Base-by-base conservation (phyloP, 164 flowering plant genomes). In the Vitis riparia region DNA sequence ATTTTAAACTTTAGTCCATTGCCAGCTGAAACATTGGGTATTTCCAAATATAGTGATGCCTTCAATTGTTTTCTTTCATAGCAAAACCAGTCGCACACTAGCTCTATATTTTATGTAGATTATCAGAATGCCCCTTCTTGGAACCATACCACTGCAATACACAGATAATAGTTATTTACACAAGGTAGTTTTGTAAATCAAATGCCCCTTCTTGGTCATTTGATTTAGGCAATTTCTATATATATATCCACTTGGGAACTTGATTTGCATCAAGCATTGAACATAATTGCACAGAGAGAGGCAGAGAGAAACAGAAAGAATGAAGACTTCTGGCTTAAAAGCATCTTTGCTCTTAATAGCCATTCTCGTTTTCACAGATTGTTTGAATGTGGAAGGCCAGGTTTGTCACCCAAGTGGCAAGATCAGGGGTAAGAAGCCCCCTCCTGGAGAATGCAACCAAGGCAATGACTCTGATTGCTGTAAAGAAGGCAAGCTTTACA, bases 401-500 rank as follows among this genome's bases (percentile, higher is more conserved):
- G 6, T 55, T 19, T 65, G 67, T 53, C 51, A 23, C 30, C 67
- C 67, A n/a, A 65, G 56, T 15, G 67, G 56, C 8, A 53, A 23
- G 16, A 65, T 65, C 44, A 51, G 52, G 8, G 67, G 67, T 2
- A 65, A 53, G 23, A 65, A 51, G 3, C 67, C 56, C 13, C 67
- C 67, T 11, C 67, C 67, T 11, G 55, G 55, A 9, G n/a, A 51
- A 19, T 65, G 67, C 67, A 65, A 65, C 56, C n/a, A 17, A 13
- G 67, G 16, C 10, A 65, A 65, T 9, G 67, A 65, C 47, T 65
- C 67, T 7, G 67, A 51, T 51, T 65, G 67, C 32, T 65, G 67
- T 53, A 49, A 47, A 4, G 29, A 65, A 50, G 67, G 55, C 5
- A 27, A 49, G 56, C 52, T 65, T 16, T 65, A 65, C 67, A 14